A percentile compares a stretch with the other conserved stretches of the same genome.
Conservation (phyloP, 768 basidiomycete genomes). For the Suillus spraguei region DNA sequence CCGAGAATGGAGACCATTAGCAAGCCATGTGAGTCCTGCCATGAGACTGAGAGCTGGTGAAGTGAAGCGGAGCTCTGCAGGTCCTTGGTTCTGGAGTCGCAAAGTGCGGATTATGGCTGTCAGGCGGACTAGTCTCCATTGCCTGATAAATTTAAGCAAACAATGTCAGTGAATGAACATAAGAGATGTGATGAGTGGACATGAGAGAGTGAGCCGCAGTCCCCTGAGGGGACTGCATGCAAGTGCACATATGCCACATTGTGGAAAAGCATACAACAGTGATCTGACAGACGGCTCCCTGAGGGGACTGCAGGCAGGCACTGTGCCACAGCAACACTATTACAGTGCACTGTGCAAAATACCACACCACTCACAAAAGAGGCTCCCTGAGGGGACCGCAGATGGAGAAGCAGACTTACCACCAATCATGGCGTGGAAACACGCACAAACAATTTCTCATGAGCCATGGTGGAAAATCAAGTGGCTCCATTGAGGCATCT, state of each 20-base stretch:
- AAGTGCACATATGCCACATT: too few species aligned
- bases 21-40: constrained; percentile 23
- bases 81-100: constrained; percentile 12
- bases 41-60: constrained; percentile 22
- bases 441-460: not conserved
- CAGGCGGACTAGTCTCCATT: not conserved
- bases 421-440: not conserved
- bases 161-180: accelerated
- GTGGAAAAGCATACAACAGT: too few species aligned
- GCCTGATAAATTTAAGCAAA: accelerated
- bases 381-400: too few species aligned
- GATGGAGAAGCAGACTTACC: too few species aligned
- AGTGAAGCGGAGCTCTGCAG: not conserved
- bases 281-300: too few species aligned
- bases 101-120: not conserved
- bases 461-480: not conserved
- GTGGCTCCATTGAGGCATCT: not conserved
- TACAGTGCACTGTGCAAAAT: too few species aligned
- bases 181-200: too few species aligned
- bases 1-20: constrained; percentile 29
- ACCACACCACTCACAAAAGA: too few species aligned
- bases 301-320: too few species aligned
- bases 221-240: too few species aligned
- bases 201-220: too few species aligned
- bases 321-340: too few species aligned